A percentile compares a stretch with the other conserved stretches of the same genome.
Evolutionary conservation across 768 basidiomycete genomes (phyloP).

Genomic region (Tricholoma sp.): DNA sequence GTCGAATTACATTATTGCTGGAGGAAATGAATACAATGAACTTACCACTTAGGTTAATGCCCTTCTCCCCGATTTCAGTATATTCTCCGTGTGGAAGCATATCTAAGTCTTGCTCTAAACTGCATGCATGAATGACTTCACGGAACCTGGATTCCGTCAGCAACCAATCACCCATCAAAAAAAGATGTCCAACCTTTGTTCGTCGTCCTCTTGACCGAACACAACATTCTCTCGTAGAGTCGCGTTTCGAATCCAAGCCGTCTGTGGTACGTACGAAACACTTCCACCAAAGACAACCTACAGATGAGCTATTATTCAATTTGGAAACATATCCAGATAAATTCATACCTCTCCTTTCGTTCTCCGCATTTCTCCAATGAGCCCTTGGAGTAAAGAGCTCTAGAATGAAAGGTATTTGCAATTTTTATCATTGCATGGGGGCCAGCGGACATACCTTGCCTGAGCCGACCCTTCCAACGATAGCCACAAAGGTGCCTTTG

Average conservation of each 20-base stretch:
- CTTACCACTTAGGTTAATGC: conserved; percentile 60
- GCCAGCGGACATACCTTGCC: conserved; percentile 46
- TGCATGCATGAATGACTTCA: conserved; percentile 58
- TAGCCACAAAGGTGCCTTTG: conserved; percentile 58
- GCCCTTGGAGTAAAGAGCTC: conserved; percentile 51
- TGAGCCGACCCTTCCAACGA: conserved; percentile 72
- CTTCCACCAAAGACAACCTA: conserved; percentile 50
- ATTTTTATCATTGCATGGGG: not conserved
- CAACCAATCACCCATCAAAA: not conserved
- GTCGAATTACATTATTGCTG: not conserved
- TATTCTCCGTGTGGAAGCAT: conserved; percentile 65
- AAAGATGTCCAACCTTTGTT: conserved; percentile 33
- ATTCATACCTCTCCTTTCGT: conserved; percentile 46
- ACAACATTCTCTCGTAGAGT: conserved; percentile 70
- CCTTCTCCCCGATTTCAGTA: conserved; percentile 76
- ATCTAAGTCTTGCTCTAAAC: conserved; percentile 64
- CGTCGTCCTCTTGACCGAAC: conserved; percentile 65
- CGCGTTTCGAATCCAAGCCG: conserved; percentile 62
- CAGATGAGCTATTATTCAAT: not conserved
- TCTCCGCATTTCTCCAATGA: conserved; percentile 66
- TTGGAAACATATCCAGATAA: not conserved
- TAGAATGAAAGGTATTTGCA: conserved; percentile 16
- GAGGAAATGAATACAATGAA: not conserved
- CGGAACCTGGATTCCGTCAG: conserved; percentile 37
- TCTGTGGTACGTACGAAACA: conserved; percentile 55